Evolutionary conservation across 2,329 filamentous ascomycete species (phyloP).

Genomic region (Dothistroma pini): DNA sequence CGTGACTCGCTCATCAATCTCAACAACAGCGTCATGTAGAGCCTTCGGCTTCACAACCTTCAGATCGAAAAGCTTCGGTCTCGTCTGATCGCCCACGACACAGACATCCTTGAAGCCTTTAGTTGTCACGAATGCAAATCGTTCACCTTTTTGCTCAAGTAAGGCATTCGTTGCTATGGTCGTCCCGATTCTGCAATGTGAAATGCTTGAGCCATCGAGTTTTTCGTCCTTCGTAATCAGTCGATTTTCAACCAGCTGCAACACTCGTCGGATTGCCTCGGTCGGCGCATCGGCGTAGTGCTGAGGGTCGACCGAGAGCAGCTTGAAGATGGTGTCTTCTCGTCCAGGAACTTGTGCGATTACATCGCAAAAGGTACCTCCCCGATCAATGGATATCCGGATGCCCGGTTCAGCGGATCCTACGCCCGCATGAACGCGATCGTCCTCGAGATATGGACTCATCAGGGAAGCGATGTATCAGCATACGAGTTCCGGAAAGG

Average conservation of each 20-base stretch:
- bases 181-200: conserved; percentile 44
- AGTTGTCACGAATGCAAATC: conserved; percentile 77
- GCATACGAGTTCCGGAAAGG: no score
- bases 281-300: conserved; percentile 35
- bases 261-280: conserved; percentile 33
- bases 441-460: background rate
- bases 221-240: conserved; percentile 21
- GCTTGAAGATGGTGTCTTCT: conserved; percentile 31
- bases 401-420: background rate
- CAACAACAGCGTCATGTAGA: conserved; percentile 75
- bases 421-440: background rate
- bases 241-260: conserved; percentile 22
- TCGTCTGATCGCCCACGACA: conserved; percentile 80
- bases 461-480: background rate
- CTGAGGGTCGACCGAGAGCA: conserved; percentile 30
- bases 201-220: conserved; percentile 20
- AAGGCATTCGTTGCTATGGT: conserved; percentile 92
- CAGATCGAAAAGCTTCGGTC: conserved; percentile 84
- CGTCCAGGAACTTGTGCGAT: conserved; percentile 20
- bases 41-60: conserved; percentile 80
- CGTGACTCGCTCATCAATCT: conserved; percentile 82
- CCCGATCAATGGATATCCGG: no score
- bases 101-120: conserved; percentile 81
- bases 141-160: conserved; percentile 81
- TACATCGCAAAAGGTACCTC: background rate